Percentiles rank a stretch among this genome's conserved stretches.
Evolutionary conservation across 2,329 filamentous ascomycete species (phyloP).

Genomic region (Dothideomycetes sp.): DNA sequence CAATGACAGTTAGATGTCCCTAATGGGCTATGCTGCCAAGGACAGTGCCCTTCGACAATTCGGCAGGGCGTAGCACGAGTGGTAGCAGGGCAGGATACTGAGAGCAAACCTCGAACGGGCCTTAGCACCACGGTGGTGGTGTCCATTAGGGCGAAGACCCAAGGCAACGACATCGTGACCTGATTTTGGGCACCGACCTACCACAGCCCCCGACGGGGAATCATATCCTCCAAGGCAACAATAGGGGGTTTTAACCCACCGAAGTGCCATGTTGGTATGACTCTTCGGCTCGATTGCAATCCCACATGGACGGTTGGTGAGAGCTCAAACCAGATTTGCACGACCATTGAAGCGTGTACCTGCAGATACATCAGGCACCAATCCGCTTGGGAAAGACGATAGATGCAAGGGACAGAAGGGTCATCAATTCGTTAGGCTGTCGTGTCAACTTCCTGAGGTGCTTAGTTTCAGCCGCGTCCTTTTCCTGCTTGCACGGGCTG

Average conservation of each 20-base stretch:
- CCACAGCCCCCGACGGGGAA: conserved; percentile 4
- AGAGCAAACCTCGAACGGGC: no score
- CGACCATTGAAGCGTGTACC: conserved; percentile 3
- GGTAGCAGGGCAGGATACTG: no score
- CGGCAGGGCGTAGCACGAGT: no score
- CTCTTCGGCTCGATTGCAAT: background rate
- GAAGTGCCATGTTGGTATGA: background rate
- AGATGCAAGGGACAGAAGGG: conserved; percentile 5
- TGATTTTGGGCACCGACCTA: conserved; percentile 8
- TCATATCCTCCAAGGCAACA: conserved; percentile 3
- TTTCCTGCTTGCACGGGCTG: no score
- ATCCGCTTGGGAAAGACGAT: background rate
- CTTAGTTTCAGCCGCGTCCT: no score
- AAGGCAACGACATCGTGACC: conserved; percentile 11
- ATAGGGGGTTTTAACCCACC: no score
- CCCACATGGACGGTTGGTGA: no score
- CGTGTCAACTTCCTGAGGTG: background rate
- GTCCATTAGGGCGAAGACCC: background rate
- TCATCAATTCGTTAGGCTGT: conserved; percentile 3
- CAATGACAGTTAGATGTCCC: no score
- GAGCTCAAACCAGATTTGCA: conserved; percentile 1
- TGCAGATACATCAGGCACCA: conserved; percentile 9
- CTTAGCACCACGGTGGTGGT: background rate
- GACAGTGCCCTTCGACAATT: conserved; percentile 1
- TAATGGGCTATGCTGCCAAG: conserved; percentile 6